Conservation (phyloP, 345 rosid species). For the Gossypium bickii region DNA sequence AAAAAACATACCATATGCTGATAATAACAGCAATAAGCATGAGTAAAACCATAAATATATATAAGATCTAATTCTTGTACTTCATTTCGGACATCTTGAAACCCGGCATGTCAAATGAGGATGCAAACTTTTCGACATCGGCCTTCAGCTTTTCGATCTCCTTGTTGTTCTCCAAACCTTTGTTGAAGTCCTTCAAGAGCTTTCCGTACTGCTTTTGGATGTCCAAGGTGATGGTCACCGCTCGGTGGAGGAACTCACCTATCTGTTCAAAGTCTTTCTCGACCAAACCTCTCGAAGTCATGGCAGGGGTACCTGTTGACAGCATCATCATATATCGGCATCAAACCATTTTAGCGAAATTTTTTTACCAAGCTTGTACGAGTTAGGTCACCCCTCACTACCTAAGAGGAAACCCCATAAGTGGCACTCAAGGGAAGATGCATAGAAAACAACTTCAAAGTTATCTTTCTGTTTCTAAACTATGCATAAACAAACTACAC, state of each 20-base stretch:
- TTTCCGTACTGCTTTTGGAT: constrained; percentile 87
- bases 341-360: not conserved
- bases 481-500: not conserved
- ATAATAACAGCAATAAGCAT: not conserved
- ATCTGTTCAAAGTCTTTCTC: constrained; percentile 97
- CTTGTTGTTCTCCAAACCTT: constrained; percentile 79
- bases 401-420: not conserved
- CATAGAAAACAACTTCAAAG: not conserved
- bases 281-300: constrained; percentile 93
- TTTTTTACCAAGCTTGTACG: not conserved
- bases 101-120: constrained; percentile 84
- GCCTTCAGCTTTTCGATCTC: constrained; percentile 79
- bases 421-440: not conserved
- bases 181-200: constrained; percentile 87
- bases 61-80: constrained; percentile 49
- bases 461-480: not conserved
- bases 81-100: constrained; percentile 74
- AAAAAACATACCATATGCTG: not conserved
- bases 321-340: not conserved
- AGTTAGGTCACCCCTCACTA: not conserved
- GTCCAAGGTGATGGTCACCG: constrained; percentile 69
- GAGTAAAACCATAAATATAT: not conserved
- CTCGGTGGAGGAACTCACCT: constrained; percentile 88
- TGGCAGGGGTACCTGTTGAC: constrained; percentile 80
- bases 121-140: constrained; percentile 72